phyloP scores from a whole-genome alignment of 1,139 yeast genomes.

The Lizanozyma gosingica region DNA sequence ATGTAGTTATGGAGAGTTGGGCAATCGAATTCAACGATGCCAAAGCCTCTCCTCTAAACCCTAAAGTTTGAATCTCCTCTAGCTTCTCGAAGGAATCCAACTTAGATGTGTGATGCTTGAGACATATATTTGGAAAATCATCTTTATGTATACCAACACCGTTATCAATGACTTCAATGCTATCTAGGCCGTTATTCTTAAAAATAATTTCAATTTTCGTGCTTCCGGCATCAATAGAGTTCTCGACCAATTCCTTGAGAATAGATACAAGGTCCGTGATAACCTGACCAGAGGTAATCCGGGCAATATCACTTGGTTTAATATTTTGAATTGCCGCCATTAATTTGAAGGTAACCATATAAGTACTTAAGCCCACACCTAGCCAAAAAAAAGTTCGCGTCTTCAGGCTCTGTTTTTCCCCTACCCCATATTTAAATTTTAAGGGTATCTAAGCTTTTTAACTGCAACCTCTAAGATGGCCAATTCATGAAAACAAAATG shows the following conservation, averaged over 20 bases:
- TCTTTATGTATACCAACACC: conserved; percentile 60
- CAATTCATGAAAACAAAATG: too few species aligned
- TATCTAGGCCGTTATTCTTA: conserved; percentile 66
- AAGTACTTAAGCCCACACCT: not conserved
- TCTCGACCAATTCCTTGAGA: conserved; percentile 80
- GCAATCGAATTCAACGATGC: conserved; percentile 63
- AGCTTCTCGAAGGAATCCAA: conserved; percentile 50
- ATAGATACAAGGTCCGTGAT: conserved; percentile 70
- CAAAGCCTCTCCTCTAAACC: conserved; percentile 83
- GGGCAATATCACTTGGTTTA: conserved; percentile 45
- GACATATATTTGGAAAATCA: conserved; percentile 57
- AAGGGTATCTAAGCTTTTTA: too few species aligned
- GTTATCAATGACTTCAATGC: conserved; percentile 64
- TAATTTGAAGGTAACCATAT: not conserved
- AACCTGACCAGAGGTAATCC: conserved; percentile 88
- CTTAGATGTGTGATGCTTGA: conserved; percentile 78
- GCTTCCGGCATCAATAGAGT: conserved; percentile 73
- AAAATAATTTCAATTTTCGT: conserved; percentile 58
- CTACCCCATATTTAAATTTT: not conserved
- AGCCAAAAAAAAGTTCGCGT: not conserved
- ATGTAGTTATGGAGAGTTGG: conserved; percentile 47
- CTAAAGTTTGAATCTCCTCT: conserved; percentile 45
- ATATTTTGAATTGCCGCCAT: conserved; percentile 28
- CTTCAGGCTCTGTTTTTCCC: not conserved
- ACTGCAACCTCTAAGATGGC: too few species aligned